Conservation (phyloP, 148 eudicot species). For the Rhododendron ovatum region DNA sequence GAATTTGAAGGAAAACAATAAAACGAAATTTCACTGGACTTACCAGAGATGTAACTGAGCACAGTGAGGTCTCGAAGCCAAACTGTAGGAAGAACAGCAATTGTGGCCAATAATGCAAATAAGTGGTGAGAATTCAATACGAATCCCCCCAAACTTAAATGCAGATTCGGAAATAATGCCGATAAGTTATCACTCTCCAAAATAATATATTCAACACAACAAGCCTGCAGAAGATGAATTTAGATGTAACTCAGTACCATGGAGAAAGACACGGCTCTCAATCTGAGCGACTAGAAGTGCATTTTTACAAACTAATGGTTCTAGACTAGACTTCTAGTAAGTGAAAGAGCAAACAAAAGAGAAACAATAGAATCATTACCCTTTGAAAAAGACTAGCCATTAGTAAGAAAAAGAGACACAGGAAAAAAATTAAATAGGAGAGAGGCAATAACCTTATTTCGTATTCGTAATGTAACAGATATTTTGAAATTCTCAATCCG, state of each 20-base stretch:
- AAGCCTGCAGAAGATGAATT: slow-evolving; percentile 45
- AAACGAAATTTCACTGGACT: slow-evolving; percentile 8
- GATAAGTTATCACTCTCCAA: slow-evolving; percentile 92
- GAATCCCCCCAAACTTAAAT: slow-evolving; percentile 41
- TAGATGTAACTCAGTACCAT: neutral
- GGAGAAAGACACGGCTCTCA: neutral
- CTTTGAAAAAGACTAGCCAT: neutral
- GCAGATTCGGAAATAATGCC: slow-evolving; percentile 74
- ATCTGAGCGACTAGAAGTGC: neutral
- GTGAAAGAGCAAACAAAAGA: neutral
- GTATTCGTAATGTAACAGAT: neutral
- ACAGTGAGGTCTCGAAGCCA: slow-evolving; percentile 81
- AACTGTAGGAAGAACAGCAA: slow-evolving; percentile 87
- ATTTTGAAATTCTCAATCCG: neutral
- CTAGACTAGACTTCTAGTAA: neutral
- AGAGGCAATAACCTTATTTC: neutral
- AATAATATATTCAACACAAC: slow-evolving; percentile 81
- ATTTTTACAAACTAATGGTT: neutral
- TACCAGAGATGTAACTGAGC: slow-evolving; percentile 87
- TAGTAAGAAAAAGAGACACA: neutral
- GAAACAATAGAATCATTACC: neutral
- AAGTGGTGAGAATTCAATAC: slow-evolving; percentile 51
- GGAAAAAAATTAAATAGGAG: neutral
- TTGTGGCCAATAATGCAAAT: slow-evolving; percentile 59
- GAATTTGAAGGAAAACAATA: neutral